phyloP scores from a whole-genome alignment of 2,329 filamentous ascomycete genomes.

The Mollisiaceae sp. region DNA sequence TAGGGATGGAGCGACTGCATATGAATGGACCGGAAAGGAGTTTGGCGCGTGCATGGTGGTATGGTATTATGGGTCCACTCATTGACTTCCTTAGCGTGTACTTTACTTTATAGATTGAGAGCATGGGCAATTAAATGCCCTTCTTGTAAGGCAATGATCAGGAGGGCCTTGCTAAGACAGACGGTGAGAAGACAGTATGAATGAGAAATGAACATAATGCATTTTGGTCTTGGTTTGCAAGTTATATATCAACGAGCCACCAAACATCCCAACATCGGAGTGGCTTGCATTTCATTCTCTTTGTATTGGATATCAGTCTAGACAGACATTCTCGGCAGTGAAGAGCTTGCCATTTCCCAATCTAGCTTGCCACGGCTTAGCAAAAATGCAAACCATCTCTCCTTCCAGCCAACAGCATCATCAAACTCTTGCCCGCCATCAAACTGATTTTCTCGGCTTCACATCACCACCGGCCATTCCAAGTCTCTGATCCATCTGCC shows the following conservation, averaged over 20 bases:
- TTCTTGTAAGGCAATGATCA: neutral
- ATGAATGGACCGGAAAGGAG: slow-evolving; percentile 6
- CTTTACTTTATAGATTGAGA: neutral
- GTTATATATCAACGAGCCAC: too few relatives aligned
- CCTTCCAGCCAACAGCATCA: neutral
- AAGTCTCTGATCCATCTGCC: neutral
- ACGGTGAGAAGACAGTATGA: too few relatives aligned
- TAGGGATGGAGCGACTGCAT: slow-evolving; percentile 11
- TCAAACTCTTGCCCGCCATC: neutral
- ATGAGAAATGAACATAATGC: too few relatives aligned
- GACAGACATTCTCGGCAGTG: too few relatives aligned
- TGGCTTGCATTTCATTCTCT: too few relatives aligned
- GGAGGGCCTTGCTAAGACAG: too few relatives aligned
- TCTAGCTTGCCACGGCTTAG: neutral
- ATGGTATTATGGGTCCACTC: neutral
- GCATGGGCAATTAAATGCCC: neutral
- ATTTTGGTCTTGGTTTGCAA: too few relatives aligned
- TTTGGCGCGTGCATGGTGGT: slow-evolving; percentile 1
- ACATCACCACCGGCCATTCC: slow-evolving; percentile 3
- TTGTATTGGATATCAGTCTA: too few relatives aligned
- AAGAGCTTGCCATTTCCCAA: too few relatives aligned
- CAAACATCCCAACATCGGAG: too few relatives aligned
- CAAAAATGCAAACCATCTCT: neutral
- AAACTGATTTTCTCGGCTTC: slow-evolving; percentile 14
- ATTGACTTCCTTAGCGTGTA: neutral